Conservation (phyloP, 2,329 filamentous ascomycete species). For the Talaromyces amestolkiae region DNA sequence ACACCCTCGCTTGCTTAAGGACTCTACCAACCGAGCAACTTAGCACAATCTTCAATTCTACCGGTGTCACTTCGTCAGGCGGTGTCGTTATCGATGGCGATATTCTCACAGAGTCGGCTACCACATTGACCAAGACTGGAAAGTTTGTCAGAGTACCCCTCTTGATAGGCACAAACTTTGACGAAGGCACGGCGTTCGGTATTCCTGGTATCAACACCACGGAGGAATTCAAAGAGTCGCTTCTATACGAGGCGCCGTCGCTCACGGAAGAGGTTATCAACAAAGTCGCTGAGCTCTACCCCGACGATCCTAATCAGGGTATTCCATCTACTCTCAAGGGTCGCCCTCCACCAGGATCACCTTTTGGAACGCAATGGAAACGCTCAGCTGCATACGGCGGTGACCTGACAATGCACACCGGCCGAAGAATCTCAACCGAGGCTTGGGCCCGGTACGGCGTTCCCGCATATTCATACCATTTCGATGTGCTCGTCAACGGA, state of each 20-base stretch:
- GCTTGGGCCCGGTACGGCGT: slow-evolving; percentile 7
- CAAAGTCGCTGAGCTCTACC: slow-evolving; percentile 9
- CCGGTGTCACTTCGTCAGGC: not conserved
- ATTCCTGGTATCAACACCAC: slow-evolving; percentile 15
- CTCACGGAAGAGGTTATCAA: slow-evolving; percentile 7
- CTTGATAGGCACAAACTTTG: slow-evolving; percentile 73
- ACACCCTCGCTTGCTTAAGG: slow-evolving; percentile 52
- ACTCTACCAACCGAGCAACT: slow-evolving; percentile 70
- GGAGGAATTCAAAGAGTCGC: slow-evolving; percentile 1
- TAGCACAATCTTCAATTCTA: slow-evolving; percentile 30
- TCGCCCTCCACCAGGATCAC: not conserved
- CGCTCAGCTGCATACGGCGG: slow-evolving; percentile 17
- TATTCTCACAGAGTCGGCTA: slow-evolving; percentile 61
- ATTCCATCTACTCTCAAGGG: slow-evolving; percentile 14
- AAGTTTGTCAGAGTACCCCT: slow-evolving; percentile 62
- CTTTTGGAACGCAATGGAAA: slow-evolving; percentile 12
- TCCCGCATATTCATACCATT: slow-evolving; percentile 14
- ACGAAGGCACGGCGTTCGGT: slow-evolving; percentile 71
- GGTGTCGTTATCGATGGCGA: slow-evolving; percentile 52
- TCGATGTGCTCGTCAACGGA: slow-evolving; percentile 16
- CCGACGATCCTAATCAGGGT: slow-evolving; percentile 6
- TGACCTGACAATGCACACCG: slow-evolving; percentile 13
- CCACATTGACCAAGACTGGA: slow-evolving; percentile 53
- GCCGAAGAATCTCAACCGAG: slow-evolving; percentile 8
- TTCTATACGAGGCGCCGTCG: not conserved